These are phyloP conservation scores for Ambrosiella cleistominuta DNA, from an alignment of 2,329 filamentous ascomycete species.

Conservation along the genomic window DNA sequence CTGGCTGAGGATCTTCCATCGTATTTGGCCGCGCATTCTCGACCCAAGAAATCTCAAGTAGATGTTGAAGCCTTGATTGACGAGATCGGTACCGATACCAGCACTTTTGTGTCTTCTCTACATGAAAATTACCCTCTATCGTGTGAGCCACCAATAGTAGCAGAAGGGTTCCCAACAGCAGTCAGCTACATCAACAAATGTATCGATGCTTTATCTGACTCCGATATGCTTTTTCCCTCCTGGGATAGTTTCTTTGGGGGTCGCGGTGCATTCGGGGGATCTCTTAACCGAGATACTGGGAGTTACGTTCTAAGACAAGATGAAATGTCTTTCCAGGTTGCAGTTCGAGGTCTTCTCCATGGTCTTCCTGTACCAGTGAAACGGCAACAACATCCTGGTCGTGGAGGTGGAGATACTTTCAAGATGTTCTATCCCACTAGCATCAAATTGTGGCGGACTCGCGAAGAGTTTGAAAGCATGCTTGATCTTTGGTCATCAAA, in stretches of 20 bases:
- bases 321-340: conserved; percentile 84
- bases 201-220: conserved; percentile 70
- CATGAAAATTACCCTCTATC: conserved; percentile 90
- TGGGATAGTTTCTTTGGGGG: conserved; percentile 50
- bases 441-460: conserved; percentile 64
- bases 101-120: conserved; percentile 74
- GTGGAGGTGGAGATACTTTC: conserved; percentile 37
- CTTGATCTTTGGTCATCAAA: conserved; percentile 52
- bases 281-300: conserved; percentile 34
- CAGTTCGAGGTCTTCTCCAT: conserved; percentile 72
- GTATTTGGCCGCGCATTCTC: conserved; percentile 38
- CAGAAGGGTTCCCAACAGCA: conserved; percentile 30
- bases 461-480: conserved; percentile 62
- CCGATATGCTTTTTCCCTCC: conserved; percentile 66
- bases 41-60: conserved; percentile 47
- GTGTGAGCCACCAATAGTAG: conserved; percentile 38
- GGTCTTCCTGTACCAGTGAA: conserved; percentile 75
- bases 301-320: conserved; percentile 73
- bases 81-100: conserved; percentile 80
- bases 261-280: conserved; percentile 22
- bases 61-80: conserved; percentile 64
- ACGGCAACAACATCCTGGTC: conserved; percentile 21
- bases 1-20: conserved; percentile 36
- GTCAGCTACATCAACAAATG: conserved; percentile 71
- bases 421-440: conserved; percentile 89